phyloP scores from a whole-genome alignment of 2,329 filamentous ascomycete species.

The Trichoderma breve region DNA sequence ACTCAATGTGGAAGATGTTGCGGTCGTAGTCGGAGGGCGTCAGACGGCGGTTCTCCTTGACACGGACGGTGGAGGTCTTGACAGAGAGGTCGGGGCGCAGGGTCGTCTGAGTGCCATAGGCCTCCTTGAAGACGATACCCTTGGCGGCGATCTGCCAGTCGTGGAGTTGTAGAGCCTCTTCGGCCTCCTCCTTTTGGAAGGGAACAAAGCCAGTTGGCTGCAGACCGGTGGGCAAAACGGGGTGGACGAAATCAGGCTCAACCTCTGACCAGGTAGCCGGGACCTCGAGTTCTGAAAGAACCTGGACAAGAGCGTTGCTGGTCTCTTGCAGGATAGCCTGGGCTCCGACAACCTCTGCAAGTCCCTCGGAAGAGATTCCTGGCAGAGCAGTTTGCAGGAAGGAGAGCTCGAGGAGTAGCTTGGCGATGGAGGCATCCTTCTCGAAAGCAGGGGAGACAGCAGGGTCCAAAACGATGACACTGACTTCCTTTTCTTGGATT shows the following conservation, averaged over 20 bases:
- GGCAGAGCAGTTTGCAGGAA: conserved; percentile 78
- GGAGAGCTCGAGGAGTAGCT: conserved; percentile 72
- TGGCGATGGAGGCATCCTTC: conserved; percentile 61
- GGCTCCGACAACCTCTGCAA: conserved; percentile 58
- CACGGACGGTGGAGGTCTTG: conserved; percentile 82
- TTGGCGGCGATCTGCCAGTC: conserved; percentile 85
- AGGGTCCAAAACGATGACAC: conserved; percentile 74
- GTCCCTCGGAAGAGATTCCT: conserved; percentile 58
- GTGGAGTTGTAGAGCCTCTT: conserved; percentile 63
- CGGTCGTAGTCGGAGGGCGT: conserved; percentile 88
- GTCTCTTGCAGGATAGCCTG: conserved; percentile 54
- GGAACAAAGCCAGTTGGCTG: conserved; percentile 77
- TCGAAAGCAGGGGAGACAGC: conserved; percentile 65
- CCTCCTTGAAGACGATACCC: conserved; percentile 90
- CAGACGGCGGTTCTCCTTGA: conserved; percentile 93
- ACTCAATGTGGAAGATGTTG: conserved; percentile 99
- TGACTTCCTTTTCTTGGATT: conserved; percentile 66
- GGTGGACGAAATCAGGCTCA: conserved; percentile 50
- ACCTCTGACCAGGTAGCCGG: conserved; percentile 77
- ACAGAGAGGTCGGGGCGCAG: conserved; percentile 83
- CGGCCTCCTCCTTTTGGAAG: conserved; percentile 73
- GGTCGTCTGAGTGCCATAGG: conserved; percentile 68
- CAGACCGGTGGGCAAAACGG: conserved; percentile 60
- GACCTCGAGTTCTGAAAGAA: conserved; percentile 70
- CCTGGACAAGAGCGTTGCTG: conserved; percentile 65